phyloP scores from a whole-genome alignment of 768 basidiomycete genomes.

The Phylloporus sp. region DNA sequence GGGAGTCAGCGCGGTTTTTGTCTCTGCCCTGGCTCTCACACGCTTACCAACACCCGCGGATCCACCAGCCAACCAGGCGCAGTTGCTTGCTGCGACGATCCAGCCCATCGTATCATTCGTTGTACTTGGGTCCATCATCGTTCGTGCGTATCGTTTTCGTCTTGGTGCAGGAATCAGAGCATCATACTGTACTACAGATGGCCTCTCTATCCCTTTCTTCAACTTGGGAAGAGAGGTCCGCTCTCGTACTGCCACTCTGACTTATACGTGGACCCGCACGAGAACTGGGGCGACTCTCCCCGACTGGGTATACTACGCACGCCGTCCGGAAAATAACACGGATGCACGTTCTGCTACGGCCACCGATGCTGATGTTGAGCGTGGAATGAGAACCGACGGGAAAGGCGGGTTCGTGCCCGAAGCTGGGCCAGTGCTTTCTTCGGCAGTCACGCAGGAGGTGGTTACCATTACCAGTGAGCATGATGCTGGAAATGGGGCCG shows the following conservation, averaged over 20 bases:
- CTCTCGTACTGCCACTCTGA: conserved; percentile 44
- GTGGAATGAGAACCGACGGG: conserved; percentile 6
- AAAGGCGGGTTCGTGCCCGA: background rate
- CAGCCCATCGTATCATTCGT: conserved; percentile 86
- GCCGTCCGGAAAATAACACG: conserved; percentile 18
- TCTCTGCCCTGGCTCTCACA: conserved; percentile 66
- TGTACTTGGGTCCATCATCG: conserved; percentile 80
- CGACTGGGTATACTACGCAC: conserved; percentile 43
- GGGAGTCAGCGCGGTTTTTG: conserved; percentile 91
- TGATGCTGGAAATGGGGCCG: background rate
- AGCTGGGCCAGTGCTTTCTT: background rate
- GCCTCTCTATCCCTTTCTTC: conserved; percentile 67
- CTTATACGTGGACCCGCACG: conserved; percentile 39
- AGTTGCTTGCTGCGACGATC: conserved; percentile 65
- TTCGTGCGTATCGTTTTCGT: conserved; percentile 47
- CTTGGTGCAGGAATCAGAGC: background rate
- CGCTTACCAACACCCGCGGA: conserved; percentile 51
- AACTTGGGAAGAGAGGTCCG: conserved; percentile 44
- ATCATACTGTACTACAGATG: conserved; percentile 39
- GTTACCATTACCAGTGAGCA: background rate
- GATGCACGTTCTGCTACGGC: background rate
- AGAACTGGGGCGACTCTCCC: conserved; percentile 28
- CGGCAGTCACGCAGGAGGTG: background rate
- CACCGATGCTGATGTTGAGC: conserved; percentile 18
- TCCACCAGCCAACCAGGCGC: conserved; percentile 64